Conservation (phyloP, 2,329 filamentous ascomycete genomes). For the Aspergillus thermomutatus region DNA sequence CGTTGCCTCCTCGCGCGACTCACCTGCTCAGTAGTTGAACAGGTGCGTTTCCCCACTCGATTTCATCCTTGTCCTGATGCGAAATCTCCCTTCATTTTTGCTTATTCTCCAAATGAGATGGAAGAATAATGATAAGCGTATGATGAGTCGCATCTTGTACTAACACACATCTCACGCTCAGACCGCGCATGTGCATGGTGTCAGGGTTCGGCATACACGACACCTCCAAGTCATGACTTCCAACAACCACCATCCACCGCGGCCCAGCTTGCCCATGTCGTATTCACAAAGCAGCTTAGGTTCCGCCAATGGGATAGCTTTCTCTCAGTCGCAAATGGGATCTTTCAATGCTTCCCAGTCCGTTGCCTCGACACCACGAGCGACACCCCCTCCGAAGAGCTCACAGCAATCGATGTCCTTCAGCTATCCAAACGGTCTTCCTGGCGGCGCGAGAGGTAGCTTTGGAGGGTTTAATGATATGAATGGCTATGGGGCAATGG, state of each 20-base stretch:
- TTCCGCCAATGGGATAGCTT: conserved; percentile 36
- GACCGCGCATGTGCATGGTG: conserved; percentile 8
- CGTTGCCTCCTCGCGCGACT: conserved; percentile 29
- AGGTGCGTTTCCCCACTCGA: conserved; percentile 24
- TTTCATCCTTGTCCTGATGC: conserved; percentile 13
- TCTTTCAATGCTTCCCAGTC: conserved; percentile 46
- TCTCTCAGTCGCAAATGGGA: conserved; percentile 39
- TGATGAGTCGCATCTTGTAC: background rate
- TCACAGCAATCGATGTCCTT: conserved; percentile 45
- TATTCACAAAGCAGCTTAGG: conserved; percentile 39
- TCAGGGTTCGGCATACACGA: conserved; percentile 4
- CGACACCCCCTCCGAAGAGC: conserved; percentile 41
- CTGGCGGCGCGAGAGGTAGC: conserved; percentile 29
- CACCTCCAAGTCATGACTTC: conserved; percentile 26
- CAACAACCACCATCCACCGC: conserved; percentile 26
- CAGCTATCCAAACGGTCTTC: conserved; percentile 36
- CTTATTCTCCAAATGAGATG: background rate
- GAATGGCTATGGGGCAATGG: conserved; percentile 38
- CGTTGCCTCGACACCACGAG: conserved; percentile 43
- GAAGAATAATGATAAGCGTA: background rate
- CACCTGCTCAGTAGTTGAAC: conserved; percentile 19
- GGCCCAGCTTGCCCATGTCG: conserved; percentile 32
- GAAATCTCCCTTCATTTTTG: background rate
- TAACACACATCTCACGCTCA: background rate
- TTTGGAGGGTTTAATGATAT: conserved; percentile 41